Conservation (phyloP, 768 basidiomycete species). For the Boletales sp. region DNA sequence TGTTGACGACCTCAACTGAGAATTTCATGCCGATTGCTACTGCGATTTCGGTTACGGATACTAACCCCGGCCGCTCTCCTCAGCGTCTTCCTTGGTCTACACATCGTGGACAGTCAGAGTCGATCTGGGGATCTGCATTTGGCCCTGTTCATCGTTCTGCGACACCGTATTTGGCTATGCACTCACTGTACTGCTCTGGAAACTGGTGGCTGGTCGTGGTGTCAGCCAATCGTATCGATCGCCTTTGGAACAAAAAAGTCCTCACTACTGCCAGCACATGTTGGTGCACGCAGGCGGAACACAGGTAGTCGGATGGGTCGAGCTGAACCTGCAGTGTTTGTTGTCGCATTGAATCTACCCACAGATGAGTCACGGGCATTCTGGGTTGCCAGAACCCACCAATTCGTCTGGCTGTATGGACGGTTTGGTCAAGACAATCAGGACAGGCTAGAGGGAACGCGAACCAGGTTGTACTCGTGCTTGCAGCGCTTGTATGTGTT, state of each 20-base stretch:
- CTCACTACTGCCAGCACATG: conserved; percentile 80
- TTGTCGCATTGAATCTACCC: conserved; percentile 63
- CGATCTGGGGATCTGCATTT: conserved; percentile 33
- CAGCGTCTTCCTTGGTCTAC: conserved; percentile 6
- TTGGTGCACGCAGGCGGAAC: conserved; percentile 49
- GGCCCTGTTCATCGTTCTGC: conserved; percentile 13
- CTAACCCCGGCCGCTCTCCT: not conserved
- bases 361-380: conserved; percentile 12
- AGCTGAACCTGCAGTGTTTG: conserved; percentile 68
- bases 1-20: conserved; percentile 24
- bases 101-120: conserved; percentile 34
- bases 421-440: conserved; percentile 7
- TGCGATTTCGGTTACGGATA: not conserved
- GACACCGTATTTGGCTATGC: conserved; percentile 5
- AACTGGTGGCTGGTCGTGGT: conserved; percentile 54
- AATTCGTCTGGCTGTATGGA: conserved; percentile 53
- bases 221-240: conserved; percentile 19
- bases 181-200: conserved; percentile 66
- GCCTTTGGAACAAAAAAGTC: conserved; percentile 5
- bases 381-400: conserved; percentile 34
- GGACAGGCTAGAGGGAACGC: conserved; percentile 20
- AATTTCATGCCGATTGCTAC: conserved; percentile 4
- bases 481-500: conserved; percentile 56
- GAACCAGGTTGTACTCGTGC: conserved; percentile 53
- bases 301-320: conserved; percentile 57